Conservation (phyloP, 1,284 basidiomycete genomes). For the Phellopilus nigrolimitatus region DNA sequence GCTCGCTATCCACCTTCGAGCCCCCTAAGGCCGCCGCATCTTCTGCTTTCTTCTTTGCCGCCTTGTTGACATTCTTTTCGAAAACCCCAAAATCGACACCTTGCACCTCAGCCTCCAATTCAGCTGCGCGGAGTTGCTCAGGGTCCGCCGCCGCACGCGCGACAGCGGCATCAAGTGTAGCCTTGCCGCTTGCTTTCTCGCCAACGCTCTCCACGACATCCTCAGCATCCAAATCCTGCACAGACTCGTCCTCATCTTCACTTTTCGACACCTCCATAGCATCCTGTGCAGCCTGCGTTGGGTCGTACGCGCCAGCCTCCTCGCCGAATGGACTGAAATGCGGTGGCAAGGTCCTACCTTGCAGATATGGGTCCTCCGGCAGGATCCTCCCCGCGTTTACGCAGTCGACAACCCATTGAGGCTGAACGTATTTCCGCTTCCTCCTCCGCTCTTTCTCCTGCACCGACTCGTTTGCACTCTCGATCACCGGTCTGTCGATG, state of each 20-base stretch:
- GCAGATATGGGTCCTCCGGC: conserved; percentile 82
- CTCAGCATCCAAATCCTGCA: conserved; percentile 31
- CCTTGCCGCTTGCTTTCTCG: conserved; percentile 33
- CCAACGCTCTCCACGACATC: conserved; percentile 33
- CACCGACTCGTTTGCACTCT: conserved; percentile 45
- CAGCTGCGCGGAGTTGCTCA: conserved; percentile 79
- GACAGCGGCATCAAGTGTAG: conserved; percentile 43
- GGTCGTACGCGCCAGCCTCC: conserved; percentile 73
- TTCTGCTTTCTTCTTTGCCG: conserved; percentile 45
- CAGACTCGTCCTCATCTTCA: conserved; percentile 33
- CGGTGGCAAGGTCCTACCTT: conserved; percentile 87
- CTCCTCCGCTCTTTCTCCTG: conserved; percentile 60
- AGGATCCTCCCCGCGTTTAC: conserved; percentile 86
- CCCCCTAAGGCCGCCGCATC: conserved; percentile 28
- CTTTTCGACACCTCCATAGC: conserved; percentile 32
- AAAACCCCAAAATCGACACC: conserved; percentile 84
- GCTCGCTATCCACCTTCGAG: conserved; percentile 40
- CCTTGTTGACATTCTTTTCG: conserved; percentile 73
- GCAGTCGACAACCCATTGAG: conserved; percentile 98
- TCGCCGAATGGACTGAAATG: conserved; percentile 96
- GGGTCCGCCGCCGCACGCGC: conserved; percentile 57
- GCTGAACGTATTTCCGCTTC: conserved; percentile 88
- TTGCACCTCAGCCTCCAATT: conserved; percentile 89
- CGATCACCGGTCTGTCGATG: conserved; percentile 79
- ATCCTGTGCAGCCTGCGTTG: conserved; percentile 39